A percentile compares a stretch with the other conserved stretches of the same genome.
Evolutionary conservation across 768 basidiomycete genomes (phyloP).

Genomic region (Russula vinacea): DNA sequence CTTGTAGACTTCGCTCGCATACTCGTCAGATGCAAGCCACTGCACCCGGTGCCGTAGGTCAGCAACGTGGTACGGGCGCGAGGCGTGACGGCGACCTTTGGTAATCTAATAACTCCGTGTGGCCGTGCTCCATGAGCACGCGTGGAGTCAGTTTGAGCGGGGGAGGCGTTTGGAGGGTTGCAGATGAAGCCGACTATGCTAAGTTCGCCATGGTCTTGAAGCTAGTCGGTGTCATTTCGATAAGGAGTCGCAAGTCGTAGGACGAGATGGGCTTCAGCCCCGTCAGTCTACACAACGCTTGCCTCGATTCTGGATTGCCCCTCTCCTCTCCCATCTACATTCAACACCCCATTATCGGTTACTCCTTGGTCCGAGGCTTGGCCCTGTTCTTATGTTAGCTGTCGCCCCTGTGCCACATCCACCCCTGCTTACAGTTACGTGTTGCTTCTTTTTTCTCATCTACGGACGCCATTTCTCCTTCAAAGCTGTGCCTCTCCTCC

Average conservation of each 20-base stretch:
- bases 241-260: slow-evolving; percentile 37
- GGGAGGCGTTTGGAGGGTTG: slow-evolving; percentile 44
- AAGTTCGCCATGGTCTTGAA: slow-evolving; percentile 37
- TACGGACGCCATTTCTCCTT: slow-evolving; percentile 78
- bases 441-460: slow-evolving; percentile 38
- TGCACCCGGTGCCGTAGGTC: slow-evolving; percentile 49
- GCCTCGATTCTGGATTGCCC: slow-evolving; percentile 19
- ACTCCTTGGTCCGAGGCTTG: slow-evolving; percentile 25
- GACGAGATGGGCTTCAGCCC: slow-evolving; percentile 20
- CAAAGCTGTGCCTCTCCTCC: slow-evolving; percentile 39
- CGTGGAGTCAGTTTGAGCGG: slow-evolving; percentile 47
- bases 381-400: slow-evolving; percentile 24
- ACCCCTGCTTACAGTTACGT: slow-evolving; percentile 40
- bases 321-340: slow-evolving; percentile 16
- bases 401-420: slow-evolving; percentile 31
- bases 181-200: slow-evolving; percentile 34
- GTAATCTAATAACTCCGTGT: slow-evolving; percentile 36
- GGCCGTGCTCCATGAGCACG: slow-evolving; percentile 38
- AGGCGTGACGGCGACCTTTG: slow-evolving; percentile 49
- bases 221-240: slow-evolving; percentile 42
- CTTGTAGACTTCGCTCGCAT: slow-evolving; percentile 76
- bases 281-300: slow-evolving; percentile 19
- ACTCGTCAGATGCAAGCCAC: slow-evolving; percentile 71
- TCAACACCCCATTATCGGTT: slow-evolving; percentile 26
- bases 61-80: slow-evolving; percentile 41